Evolutionary conservation across 1,139 yeast species (phyloP).

Genomic region (Lizanozyma gosingica): DNA sequence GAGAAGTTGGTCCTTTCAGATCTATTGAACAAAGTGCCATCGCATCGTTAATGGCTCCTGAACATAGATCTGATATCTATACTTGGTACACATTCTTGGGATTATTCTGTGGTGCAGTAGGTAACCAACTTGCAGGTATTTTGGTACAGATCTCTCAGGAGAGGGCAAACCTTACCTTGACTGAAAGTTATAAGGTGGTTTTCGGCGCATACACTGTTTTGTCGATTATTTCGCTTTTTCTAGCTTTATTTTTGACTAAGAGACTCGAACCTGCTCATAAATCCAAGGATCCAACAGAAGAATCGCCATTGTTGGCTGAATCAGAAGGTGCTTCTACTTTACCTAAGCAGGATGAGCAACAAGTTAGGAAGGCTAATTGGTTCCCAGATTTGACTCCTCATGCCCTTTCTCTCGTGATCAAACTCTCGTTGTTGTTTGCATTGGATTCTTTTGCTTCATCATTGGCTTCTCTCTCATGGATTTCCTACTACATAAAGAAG

Average conservation of each 20-base stretch:
- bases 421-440: conserved; percentile 29
- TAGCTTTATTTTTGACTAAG: conserved; percentile 13
- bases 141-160: conserved; percentile 17
- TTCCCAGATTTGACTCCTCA: conserved; percentile 8
- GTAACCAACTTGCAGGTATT: conserved; percentile 23
- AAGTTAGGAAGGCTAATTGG: conserved; percentile 9
- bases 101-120: conserved; percentile 27
- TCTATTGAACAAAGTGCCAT: conserved; percentile 32
- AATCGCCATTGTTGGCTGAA: not conserved
- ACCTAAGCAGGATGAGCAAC: conserved; percentile 1
- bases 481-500: conserved; percentile 29
- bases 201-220: conserved; percentile 19
- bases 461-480: conserved; percentile 37
- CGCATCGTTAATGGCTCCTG: conserved; percentile 22
- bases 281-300: conserved; percentile 1
- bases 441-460: conserved; percentile 38
- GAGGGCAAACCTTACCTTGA: conserved; percentile 11
- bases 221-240: conserved; percentile 12
- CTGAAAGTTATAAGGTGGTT: conserved; percentile 21
- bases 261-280: conserved; percentile 12
- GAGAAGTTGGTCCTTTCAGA: conserved; percentile 37
- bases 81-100: conserved; percentile 37
- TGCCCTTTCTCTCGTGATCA: conserved; percentile 16
- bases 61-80: conserved; percentile 29
- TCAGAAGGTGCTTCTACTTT: not conserved